These are phyloP conservation scores for Peniophora sp. DNA, from an alignment of 1,284 basidiomycete genomes.

Conservation along the genomic window DNA sequence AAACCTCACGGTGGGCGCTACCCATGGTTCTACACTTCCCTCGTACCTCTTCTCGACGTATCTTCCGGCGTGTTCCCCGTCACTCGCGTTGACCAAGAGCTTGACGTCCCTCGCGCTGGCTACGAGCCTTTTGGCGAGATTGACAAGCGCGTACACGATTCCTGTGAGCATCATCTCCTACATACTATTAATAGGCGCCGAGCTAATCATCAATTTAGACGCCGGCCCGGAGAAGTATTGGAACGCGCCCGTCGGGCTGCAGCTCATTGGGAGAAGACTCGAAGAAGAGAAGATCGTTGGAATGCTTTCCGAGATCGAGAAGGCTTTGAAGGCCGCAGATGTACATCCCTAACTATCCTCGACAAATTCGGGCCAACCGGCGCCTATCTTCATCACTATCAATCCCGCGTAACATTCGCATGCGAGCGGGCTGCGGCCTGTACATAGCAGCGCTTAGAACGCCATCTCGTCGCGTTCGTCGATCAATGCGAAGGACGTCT, in stretches of 20 bases:
- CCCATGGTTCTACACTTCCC: conserved; percentile 17
- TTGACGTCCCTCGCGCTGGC: conserved; percentile 20
- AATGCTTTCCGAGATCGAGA: conserved; percentile 30
- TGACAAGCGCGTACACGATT: conserved; percentile 35
- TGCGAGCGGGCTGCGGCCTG: too few relatives aligned
- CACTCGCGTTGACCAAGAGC: conserved; percentile 25
- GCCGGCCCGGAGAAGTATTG: conserved; percentile 29
- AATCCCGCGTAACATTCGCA: too few relatives aligned
- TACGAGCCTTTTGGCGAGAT: conserved; percentile 26
- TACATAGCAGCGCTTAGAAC: too few relatives aligned
- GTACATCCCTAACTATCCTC: too few relatives aligned
- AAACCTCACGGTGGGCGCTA: conserved; percentile 29
- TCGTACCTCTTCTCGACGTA: conserved; percentile 31
- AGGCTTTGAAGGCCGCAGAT: conserved; percentile 17
- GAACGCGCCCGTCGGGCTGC: conserved; percentile 42
- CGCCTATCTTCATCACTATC: too few relatives aligned
- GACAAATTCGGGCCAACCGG: too few relatives aligned
- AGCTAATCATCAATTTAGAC: conserved; percentile 21
- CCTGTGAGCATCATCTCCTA: conserved; percentile 26
- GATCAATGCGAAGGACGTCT: too few relatives aligned
- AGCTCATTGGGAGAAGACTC: conserved; percentile 38
- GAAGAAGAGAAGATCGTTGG: conserved; percentile 45
- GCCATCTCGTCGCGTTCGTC: too few relatives aligned
- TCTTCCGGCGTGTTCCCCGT: conserved; percentile 37
- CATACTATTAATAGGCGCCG: too few relatives aligned